Conservation (phyloP, 2,329 filamentous ascomycete species). For the Botryotinia narcissicola region DNA sequence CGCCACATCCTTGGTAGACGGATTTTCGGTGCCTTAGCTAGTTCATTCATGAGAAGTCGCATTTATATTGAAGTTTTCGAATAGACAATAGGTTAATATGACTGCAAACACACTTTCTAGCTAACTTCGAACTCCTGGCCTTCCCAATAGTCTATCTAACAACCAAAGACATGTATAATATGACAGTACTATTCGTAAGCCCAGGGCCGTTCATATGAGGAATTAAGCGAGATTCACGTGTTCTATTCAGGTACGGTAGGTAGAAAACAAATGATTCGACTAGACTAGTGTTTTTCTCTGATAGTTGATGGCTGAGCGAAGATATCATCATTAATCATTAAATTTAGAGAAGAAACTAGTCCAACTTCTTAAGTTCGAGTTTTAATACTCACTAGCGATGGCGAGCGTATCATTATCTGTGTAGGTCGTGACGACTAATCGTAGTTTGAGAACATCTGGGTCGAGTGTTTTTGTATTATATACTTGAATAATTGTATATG, state of each 20-base stretch:
- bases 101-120: background rate
- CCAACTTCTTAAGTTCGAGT: background rate
- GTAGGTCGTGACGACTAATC: background rate
- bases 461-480: background rate
- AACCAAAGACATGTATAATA: background rate
- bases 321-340: background rate
- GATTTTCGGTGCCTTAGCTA: background rate
- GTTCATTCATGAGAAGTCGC: background rate
- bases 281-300: background rate
- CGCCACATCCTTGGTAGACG: background rate
- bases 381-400: background rate
- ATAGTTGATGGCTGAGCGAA: background rate
- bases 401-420: background rate
- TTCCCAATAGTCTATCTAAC: background rate
- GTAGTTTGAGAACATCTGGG: background rate
- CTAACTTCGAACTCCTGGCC: rapidly evolving
- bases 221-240: background rate
- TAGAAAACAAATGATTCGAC: background rate
- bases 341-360: background rate
- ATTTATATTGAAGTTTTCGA: rapidly evolving
- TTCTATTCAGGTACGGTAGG: background rate
- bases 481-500: background rate
- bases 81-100: background rate
- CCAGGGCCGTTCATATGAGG: background rate
- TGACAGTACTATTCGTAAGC: background rate